Evolutionary conservation across 352 stramenopile species (phyloP), one percentile per base, ranked within the genome.

Genomic region (Globisporangium radiosum): DNA sequence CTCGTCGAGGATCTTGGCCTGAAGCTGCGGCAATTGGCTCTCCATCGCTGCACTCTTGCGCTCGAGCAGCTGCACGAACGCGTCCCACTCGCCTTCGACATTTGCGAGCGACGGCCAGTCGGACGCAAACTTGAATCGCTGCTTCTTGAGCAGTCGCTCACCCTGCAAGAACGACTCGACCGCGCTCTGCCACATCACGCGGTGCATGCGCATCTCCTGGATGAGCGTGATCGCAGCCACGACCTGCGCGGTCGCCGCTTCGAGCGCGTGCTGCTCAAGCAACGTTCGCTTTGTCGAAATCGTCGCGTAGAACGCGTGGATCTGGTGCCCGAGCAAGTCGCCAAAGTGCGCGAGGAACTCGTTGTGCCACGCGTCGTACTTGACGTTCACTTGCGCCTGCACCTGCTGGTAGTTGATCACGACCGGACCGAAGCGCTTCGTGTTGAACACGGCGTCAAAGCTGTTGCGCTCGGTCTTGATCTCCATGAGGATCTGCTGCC

Each of bases 281-380:
- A 92, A 72, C 3, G 75, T 87, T 48, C 87, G 79, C 60, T 93
- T 95, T 1, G 77, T 77, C 52, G 83, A 94, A 56, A 95, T 91
- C 0, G 82, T 88, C 43, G 70, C 73, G 67, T 96, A 95, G 75
- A 90, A 96, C 52, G 85, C 73, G 54, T 88, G 87, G 54, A 99
- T 98, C 62, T 95, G 86, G 56, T 97, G 85, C 52, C 79, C 85
- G 15, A 99, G 71, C 39, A 99, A 84, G 44, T 91, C 73, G 7
- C 90, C 94, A 68, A 99, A 99, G 51, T 96, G 90, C 9, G 86
- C 80, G 43, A 99, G 87, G 50, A 99, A 90, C 62, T 99, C 96
- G 58, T 98, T 99, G 66, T 99, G 97, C 96, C 97, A 99, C 4
- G 96, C 97, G 70, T 99, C 98, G 75, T 99, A 99, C 71, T 99